Evolutionary conservation across 2,329 filamentous ascomycete genomes (phyloP).

Genomic region (Xylaria sp.): DNA sequence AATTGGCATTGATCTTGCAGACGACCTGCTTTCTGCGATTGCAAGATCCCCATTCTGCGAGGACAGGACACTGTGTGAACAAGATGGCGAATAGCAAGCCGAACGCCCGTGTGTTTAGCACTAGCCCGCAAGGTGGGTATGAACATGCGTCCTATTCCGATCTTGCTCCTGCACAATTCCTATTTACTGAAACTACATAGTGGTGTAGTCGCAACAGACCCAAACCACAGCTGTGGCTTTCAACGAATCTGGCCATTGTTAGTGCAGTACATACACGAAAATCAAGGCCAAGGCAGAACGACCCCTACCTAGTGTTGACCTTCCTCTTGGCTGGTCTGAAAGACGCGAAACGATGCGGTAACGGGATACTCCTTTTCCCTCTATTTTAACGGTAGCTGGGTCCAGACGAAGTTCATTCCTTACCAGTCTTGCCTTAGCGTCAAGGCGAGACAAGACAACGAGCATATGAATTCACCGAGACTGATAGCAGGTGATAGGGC

Average conservation of each 20-base stretch:
- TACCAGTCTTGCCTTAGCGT: neutral
- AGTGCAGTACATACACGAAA: neutral
- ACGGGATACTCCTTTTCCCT: neutral
- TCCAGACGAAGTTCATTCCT: neutral
- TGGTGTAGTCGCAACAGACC: neutral
- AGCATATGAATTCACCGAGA: neutral
- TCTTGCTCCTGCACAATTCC: neutral
- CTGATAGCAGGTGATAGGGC: neutral
- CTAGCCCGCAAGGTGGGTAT: neutral
- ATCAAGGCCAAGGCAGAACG: neutral
- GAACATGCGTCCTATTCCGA: neutral
- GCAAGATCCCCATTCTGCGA: neutral
- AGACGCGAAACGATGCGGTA: neutral
- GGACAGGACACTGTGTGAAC: neutral
- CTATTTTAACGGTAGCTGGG: neutral
- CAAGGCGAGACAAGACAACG: neutral
- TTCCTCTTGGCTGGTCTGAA: neutral
- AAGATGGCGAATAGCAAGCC: neutral
- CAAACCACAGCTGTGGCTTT: neutral
- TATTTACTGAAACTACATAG: neutral
- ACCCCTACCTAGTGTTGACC: neutral
- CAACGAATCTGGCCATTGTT: neutral
- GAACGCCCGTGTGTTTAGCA: neutral
- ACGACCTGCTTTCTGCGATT: neutral
- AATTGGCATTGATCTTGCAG: neutral